phyloP scores from a whole-genome alignment of 345 rosid species.

The Hypericum perforatum region DNA sequence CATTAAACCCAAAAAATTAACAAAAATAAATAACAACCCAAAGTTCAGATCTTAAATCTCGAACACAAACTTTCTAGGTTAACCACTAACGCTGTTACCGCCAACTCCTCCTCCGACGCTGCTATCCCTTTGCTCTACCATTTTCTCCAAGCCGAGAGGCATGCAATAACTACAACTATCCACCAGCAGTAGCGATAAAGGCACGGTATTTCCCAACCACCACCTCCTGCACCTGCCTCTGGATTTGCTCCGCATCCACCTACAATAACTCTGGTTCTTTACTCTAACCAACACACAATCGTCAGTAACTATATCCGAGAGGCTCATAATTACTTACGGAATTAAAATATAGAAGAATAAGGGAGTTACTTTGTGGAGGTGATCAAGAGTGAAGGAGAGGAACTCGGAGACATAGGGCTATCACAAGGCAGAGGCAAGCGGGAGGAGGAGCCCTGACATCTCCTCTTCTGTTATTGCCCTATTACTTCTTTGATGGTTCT shows the following conservation, averaged over 20 bases:
- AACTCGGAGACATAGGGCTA: conserved; percentile 96
- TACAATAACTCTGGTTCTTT: conserved; percentile 95
- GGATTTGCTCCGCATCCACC: conserved; percentile 88
- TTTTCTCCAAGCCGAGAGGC: too few relatives aligned
- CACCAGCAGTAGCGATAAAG: conserved; percentile 87
- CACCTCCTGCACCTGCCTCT: conserved; percentile 97
- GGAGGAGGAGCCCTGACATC: conserved; percentile 37
- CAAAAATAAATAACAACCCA: too few relatives aligned
- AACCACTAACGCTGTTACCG: too few relatives aligned
- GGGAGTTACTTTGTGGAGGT: conserved; percentile 71
- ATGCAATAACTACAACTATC: too few relatives aligned
- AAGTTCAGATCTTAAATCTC: too few relatives aligned
- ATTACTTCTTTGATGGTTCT: conserved; percentile 1
- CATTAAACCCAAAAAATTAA: too few relatives aligned
- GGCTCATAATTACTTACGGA: not conserved
- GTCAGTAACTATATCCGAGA: not conserved
- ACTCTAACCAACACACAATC: not conserved
- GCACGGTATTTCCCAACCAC: conserved; percentile 92
- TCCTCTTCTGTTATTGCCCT: conserved; percentile 41
- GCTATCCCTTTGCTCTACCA: too few relatives aligned
- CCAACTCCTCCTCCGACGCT: too few relatives aligned
- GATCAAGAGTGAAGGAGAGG: conserved; percentile 97
- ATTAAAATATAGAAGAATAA: not conserved
- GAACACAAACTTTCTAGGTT: too few relatives aligned
- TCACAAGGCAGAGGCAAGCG: conserved; percentile 71